These are phyloP conservation scores for Paramecium pentaurelia DNA, from an alignment of 73 alveolate genomes.

Conservation along the genomic window DNA sequence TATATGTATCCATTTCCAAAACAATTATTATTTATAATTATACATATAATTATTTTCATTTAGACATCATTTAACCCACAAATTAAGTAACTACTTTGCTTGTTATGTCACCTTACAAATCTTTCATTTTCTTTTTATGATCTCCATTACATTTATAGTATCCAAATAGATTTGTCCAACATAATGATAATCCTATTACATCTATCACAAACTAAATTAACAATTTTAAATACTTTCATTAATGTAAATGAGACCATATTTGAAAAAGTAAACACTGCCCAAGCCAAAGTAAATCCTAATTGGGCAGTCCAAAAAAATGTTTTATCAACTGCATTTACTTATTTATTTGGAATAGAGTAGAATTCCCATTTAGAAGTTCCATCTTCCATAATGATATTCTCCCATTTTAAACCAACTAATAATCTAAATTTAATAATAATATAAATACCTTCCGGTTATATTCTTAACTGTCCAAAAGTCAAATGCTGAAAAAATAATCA, in stretches of 20 bases:
- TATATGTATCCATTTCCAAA: neutral
- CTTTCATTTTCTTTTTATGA: neutral
- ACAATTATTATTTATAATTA: neutral
- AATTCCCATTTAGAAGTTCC: slow-evolving; percentile 2
- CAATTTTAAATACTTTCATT: neutral
- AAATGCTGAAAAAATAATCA: neutral
- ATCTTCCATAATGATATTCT: neutral
- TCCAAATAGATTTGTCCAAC: neutral
- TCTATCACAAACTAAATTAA: neutral
- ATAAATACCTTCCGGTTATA: slow-evolving; percentile 1
- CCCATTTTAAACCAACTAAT: slow-evolving; percentile 37
- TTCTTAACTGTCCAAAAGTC: slow-evolving; percentile 35
- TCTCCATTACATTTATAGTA: slow-evolving; percentile 14
- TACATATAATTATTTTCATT: neutral
- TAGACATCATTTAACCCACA: neutral
- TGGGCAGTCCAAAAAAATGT: slow-evolving; percentile 20
- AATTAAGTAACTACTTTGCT: neutral
- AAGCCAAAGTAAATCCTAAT: neutral
- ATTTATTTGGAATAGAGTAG: neutral
- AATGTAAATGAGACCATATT: neutral
- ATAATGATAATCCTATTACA: neutral
- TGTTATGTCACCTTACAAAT: neutral
- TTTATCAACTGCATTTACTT: neutral
- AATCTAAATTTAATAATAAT: neutral
- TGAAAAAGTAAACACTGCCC: neutral